A percentile compares a stretch with the other conserved stretches of the same genome.
Evolutionary conservation across 306 rosid genomes (phyloP).

Genomic region (Sphenostylis stenocarpa): DNA sequence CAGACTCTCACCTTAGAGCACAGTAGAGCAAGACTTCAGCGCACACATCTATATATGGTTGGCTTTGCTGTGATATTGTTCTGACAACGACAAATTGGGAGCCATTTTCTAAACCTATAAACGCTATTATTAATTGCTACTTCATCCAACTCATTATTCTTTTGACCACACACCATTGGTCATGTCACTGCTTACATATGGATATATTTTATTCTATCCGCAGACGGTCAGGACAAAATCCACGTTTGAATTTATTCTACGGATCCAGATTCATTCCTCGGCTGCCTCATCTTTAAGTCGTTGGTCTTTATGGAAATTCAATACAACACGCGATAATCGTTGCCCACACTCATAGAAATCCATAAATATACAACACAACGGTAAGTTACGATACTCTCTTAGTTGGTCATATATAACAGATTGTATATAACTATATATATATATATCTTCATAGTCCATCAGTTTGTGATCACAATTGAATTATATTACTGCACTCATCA

Average conservation of each 20-base stretch:
- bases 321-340: background rate
- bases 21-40: background rate
- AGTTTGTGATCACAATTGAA: background rate
- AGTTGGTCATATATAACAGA: background rate
- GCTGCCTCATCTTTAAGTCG: slow-evolving; percentile 33
- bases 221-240: slow-evolving; percentile 63
- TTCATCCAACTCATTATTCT: background rate
- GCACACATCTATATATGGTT: background rate
- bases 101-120: background rate
- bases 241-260: slow-evolving; percentile 28
- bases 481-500: background rate
- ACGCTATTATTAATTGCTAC: background rate
- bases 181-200: background rate
- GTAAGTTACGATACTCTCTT: background rate
- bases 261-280: background rate
- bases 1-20: background rate
- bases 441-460: background rate
- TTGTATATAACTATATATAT: background rate
- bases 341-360: background rate
- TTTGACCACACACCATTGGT: slow-evolving; percentile 39
- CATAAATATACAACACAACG: slow-evolving; percentile 12
- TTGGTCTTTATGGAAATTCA: slow-evolving; percentile 32
- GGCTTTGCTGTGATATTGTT: background rate
- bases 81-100: background rate
- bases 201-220: background rate